Evolutionary conservation across 2,329 filamentous ascomycete genomes (phyloP), one percentile per base, ranked within the genome.

Genomic region (Corinectria fuckeliana): DNA sequence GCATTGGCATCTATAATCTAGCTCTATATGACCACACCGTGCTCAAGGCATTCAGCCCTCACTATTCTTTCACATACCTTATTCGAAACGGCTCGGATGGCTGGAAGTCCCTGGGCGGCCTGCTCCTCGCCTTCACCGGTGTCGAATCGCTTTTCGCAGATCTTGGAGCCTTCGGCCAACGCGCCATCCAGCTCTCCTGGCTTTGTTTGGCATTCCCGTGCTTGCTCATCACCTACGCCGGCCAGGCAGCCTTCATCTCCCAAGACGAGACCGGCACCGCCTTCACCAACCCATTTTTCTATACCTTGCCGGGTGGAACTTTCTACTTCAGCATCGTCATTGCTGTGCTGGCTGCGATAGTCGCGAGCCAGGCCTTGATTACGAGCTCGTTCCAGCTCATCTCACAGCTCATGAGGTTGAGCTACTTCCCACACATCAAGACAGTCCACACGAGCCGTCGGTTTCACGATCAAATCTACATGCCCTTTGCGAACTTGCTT

Each of bases 81-180:
- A 73, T 84, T 18, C 80, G 84, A 13, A 86, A 89, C 67, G 80
- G 81, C 52, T 79, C 82, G 3, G 78, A 83, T 5, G 88, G 86
- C 0, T 91, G 88, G 88, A 80, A 78, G 58, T 85, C 82, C 58
- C 79, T 91, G 1, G 88, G 88, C n/a, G 90, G 91, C 4, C 84
- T 93, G 18, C 74, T 93, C 2, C 82, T 93, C 9, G 84, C 88
- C 3, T 93, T 93, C 68, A 93, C 91, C 2, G 90, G 88, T 16
- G 88, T 91, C n/a, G 91, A 93, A 72, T 89, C 90, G 1, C 79
- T 93, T 1, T 93, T 92, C 70, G 90, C 91, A 3, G 90, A 93
- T 67, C 79, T 93, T 6, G 91, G 90, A 30, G 91, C 91, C 20
- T 93, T 93, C 73, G 85, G 84, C 72, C 82, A 84, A 67, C 78